A percentile compares a stretch with the other conserved stretches of the same genome.
phyloP scores from a whole-genome alignment of 2,329 filamentous ascomycete genomes.

The Onygenales sp. region DNA sequence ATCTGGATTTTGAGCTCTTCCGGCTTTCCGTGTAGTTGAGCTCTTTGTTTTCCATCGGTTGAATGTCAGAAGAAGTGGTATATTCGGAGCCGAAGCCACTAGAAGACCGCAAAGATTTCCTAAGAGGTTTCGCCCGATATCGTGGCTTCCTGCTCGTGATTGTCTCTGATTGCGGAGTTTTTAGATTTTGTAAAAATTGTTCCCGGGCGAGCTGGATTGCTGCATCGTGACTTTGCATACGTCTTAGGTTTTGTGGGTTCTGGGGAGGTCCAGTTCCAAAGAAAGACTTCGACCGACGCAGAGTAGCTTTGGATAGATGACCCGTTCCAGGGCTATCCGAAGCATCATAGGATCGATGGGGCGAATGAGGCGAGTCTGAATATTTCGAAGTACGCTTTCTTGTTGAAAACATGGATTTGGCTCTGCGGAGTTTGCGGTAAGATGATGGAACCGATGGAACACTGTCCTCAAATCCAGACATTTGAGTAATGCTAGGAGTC shows the following conservation, averaged over 20 bases:
- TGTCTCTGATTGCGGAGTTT: constrained; percentile 16
- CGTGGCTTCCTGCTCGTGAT: constrained; percentile 15
- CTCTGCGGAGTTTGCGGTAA: constrained; percentile 36
- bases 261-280: constrained; percentile 21
- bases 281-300: constrained; percentile 36
- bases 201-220: constrained; percentile 33
- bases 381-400: constrained; percentile 21
- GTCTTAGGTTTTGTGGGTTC: constrained; percentile 12
- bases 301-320: constrained; percentile 13
- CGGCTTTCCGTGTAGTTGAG: constrained; percentile 4
- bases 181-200: constrained; percentile 25
- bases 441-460: constrained; percentile 36
- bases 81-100: constrained; percentile 16
- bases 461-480: constrained; percentile 24
- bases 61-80: not conserved
- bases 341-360: constrained; percentile 1
- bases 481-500: constrained; percentile 22
- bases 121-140: constrained; percentile 26
- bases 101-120: constrained; percentile 25
- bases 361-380: constrained; percentile 2
- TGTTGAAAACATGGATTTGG: constrained; percentile 40
- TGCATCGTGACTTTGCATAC: constrained; percentile 25
- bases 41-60: constrained; percentile 4
- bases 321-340: constrained; percentile 1
- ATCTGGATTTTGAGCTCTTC: constrained; percentile 21